Evolutionary conservation across 768 basidiomycete genomes (phyloP).

Genomic region (Chiua virens): DNA sequence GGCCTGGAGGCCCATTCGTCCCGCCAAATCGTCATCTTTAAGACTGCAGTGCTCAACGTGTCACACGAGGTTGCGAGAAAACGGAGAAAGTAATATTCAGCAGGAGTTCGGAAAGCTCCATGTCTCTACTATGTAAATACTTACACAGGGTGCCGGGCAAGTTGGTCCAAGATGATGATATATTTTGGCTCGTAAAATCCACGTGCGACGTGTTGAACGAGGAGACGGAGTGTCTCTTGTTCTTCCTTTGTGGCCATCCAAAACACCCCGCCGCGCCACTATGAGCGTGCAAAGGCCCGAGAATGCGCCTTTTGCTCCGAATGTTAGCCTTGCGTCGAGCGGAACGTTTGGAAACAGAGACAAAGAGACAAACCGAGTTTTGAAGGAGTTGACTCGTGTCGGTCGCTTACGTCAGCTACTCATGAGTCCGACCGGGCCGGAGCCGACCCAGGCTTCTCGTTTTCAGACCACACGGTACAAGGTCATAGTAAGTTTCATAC

Average conservation of each 20-base stretch:
- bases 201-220: slow-evolving; percentile 91
- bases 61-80: slow-evolving; percentile 14
- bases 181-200: slow-evolving; percentile 94
- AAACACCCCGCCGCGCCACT: slow-evolving; percentile 11
- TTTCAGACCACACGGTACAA: too few relatives aligned
- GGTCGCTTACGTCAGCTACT: slow-evolving; percentile 4
- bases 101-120: slow-evolving; percentile 17
- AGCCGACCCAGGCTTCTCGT: too few relatives aligned
- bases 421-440: too few relatives aligned
- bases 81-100: slow-evolving; percentile 13
- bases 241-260: slow-evolving; percentile 73
- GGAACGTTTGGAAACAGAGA: background rate
- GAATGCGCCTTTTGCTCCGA: slow-evolving; percentile 7
- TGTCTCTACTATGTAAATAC: slow-evolving; percentile 44
- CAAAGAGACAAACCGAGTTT: background rate
- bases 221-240: slow-evolving; percentile 76
- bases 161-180: slow-evolving; percentile 91
- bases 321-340: slow-evolving; percentile 5
- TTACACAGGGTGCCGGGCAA: slow-evolving; percentile 93
- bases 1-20: slow-evolving; percentile 82
- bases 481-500: too few relatives aligned
- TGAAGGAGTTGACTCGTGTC: background rate
- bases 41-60: slow-evolving; percentile 50
- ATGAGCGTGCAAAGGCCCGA: slow-evolving; percentile 1
- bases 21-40: slow-evolving; percentile 93